phyloP scores from a whole-genome alignment of 306 rosid species.

The Ziziphus jujuba region DNA sequence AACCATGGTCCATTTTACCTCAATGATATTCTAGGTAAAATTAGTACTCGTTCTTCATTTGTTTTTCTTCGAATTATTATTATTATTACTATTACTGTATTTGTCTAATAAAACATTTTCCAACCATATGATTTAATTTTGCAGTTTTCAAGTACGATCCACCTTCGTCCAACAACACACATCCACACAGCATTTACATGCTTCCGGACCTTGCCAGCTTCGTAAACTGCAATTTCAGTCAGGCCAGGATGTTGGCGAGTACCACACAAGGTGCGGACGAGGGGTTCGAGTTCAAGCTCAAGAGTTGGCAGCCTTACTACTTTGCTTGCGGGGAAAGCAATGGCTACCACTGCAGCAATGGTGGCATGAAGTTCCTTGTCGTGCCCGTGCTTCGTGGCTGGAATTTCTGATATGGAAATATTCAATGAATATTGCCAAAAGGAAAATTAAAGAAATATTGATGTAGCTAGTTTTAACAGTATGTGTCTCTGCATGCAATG shows the following conservation, averaged over 20 bases:
- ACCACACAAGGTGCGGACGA: conserved; percentile 46
- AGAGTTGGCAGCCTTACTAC: conserved; percentile 49
- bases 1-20: conserved; percentile 52
- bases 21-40: conserved; percentile 41
- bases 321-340: conserved; percentile 51
- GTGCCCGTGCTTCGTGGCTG: conserved; percentile 43
- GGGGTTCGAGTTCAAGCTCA: conserved; percentile 50
- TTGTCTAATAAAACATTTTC: too few species aligned
- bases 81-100: too few species aligned
- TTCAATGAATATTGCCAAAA: too few species aligned
- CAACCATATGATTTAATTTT: not conserved
- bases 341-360: conserved; percentile 58
- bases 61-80: too few species aligned
- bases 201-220: conserved; percentile 40
- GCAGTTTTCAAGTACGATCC: conserved; percentile 64
- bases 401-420: too few species aligned
- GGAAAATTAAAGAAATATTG: too few species aligned
- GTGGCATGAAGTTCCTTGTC: conserved; percentile 62
- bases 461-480: not conserved
- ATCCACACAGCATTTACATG: conserved; percentile 50
- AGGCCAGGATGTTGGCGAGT: conserved; percentile 36
- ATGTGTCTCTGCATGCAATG: too few species aligned
- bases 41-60: too few species aligned
- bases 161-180: conserved; percentile 29
- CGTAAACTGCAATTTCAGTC: conserved; percentile 41